Base-by-base conservation (phyloP, 192 early-diverging fungal species). In the Rhizophagus clarus region DNA sequence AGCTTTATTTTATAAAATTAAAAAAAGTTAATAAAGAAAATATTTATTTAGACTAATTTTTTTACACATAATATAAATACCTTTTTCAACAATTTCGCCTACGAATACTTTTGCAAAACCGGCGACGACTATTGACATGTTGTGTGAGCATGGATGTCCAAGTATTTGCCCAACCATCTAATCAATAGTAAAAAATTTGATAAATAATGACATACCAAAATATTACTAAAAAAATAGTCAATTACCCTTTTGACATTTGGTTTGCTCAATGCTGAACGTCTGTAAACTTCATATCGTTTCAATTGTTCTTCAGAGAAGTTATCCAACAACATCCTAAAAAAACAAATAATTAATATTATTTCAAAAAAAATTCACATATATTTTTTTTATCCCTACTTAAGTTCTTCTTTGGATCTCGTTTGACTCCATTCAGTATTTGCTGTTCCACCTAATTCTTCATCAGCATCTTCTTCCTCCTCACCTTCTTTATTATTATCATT, bases 71-170 rank as follows among this genome's bases (percentile, higher is more conserved):
- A 5, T 10, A 61, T 10, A 61, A 62, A 74, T 83, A 91, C 90
- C 92, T 72, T 88, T 87, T 82, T 97, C 96, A 20, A 95, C 88
- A 76, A 97, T 93, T 82, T 97, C 94, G 29, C 95, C 96, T 5
- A 97, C 91, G 88, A 95, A 97, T 8, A 97, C 91, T 76, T 97
- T 97, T 24, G 91, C 87, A 69, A 95, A 95, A n/a, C 96, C 95
- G 61, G 94, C 94, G 1, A 96, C 90, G 6, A 96, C 93, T 85
- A 96, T 92, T 0, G 91, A 90, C 85, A 92, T 87, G 10, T 91
- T 95, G 37, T 86, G 86, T 14, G 89, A 91, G 42, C 90, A 86
- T 79, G 91, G 91, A 82, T 94, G 92, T 80, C 93, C 92, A n/a
- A 94, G 81, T 20, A 94, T 85, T 45, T 88, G 86, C 70, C 87